phyloP scores from a whole-genome alignment of 2,329 filamentous ascomycete genomes.

The Aspergillus fructus region DNA sequence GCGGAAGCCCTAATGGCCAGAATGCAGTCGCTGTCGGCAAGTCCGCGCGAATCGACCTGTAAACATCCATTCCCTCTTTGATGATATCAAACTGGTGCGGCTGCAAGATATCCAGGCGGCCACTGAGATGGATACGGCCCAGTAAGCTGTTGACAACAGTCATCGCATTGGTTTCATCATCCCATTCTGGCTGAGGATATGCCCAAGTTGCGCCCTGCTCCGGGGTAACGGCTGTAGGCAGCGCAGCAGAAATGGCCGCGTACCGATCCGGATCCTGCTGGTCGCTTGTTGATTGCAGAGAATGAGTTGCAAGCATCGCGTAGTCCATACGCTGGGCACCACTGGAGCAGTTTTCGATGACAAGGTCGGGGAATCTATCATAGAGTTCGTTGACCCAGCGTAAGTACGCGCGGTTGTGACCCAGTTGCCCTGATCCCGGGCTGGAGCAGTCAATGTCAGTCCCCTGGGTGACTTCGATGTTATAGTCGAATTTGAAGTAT shows the following conservation, averaged over 20 bases:
- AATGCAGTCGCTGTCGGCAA: conserved; percentile 24
- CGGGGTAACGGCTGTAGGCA: conserved; percentile 35
- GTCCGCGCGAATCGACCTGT: conserved; percentile 25
- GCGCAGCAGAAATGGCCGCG: conserved; percentile 30
- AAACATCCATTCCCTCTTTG: conserved; percentile 32
- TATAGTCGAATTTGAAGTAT: conserved; percentile 42
- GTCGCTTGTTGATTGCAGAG: conserved; percentile 38
- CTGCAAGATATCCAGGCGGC: conserved; percentile 25
- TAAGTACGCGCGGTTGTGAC: conserved; percentile 35
- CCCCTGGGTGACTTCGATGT: conserved; percentile 36
- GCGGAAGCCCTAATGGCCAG: conserved; percentile 35
- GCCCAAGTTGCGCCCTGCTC: conserved; percentile 39
- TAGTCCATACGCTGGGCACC: conserved; percentile 40
- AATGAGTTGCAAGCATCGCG: conserved; percentile 32
- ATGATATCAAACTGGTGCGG: conserved; percentile 25
- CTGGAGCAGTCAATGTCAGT: conserved; percentile 27
- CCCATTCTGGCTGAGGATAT: conserved; percentile 36
- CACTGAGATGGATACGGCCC: conserved; percentile 34
- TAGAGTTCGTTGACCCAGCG: conserved; percentile 29
- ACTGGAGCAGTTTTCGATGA: conserved; percentile 40
- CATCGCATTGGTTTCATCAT: conserved; percentile 35
- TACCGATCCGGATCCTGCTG: conserved; percentile 35
- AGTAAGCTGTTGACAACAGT: conserved; percentile 37
- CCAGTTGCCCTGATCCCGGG: conserved; percentile 27
- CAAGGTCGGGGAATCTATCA: conserved; percentile 26